Base-by-base conservation (phyloP, 2,329 filamentous ascomycete species). In the Leptographium radiaticola region DNA sequence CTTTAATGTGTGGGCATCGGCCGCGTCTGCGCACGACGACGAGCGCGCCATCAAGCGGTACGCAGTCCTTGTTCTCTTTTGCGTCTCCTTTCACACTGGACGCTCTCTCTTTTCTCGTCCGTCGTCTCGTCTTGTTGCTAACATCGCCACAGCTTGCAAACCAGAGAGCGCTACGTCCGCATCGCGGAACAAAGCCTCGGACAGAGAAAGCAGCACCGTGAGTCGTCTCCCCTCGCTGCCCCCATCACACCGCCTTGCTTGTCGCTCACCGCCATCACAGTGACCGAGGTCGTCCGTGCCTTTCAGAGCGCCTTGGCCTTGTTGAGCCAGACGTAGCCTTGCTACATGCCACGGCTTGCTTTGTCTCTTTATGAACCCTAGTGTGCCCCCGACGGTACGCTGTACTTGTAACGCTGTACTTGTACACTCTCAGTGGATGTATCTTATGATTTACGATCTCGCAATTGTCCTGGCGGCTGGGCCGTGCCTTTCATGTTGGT, bases 131-230 rank as follows among this genome's bases (percentile, higher is more conserved):
- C 31, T n/a, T 40, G 34, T 5, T 36, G 13, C 25, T 36, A 36
- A 10, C 9, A 33, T 56, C 54, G 53, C 16, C 9, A 16, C 57
- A 88, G 86, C 53, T 75, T 95, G 47, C 86, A 84, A 63, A 96
- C 90, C 2, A 82, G 89, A 57, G 81, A 85, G 65, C 75, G 81
- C 57, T 86, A 84, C 65, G 87, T 95, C 34, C 80, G 84, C 57
- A 73, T 88, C 45, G 80, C 84, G 0, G 90, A 95, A 65, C 72
- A 80, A 42, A 77, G 75, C 31, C 73, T 95, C 54, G 80, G 82
- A 53, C 76, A 84, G 60, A 93, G 86, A 65, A 85, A 89, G 63
- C 75, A 83, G 57, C 89, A 95, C 62, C 87, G 89, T 95, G 71
- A 71, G 86, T 70, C 34, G 39, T n/a, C 7, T 16, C 16, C 15